These are phyloP conservation scores for Acer saccharum DNA, from an alignment of 345 rosid species.

Conservation along the genomic window DNA sequence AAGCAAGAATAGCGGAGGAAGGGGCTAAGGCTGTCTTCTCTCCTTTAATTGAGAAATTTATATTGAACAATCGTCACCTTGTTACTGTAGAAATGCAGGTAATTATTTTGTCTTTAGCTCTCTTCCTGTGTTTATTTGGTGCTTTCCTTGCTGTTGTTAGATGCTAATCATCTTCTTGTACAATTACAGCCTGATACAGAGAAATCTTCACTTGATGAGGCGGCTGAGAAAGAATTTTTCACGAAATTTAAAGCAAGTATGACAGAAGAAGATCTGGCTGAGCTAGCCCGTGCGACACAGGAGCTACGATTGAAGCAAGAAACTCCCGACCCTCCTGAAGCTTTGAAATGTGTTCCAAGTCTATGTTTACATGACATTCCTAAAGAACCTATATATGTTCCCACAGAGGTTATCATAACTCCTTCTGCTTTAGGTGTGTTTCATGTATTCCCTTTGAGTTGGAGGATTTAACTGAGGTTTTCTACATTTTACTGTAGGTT, in stretches of 20 bases:
- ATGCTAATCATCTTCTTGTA: slow-evolving; percentile 25
- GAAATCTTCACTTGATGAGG: slow-evolving; percentile 83
- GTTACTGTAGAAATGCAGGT: slow-evolving; percentile 98
- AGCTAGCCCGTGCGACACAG: slow-evolving; percentile 83
- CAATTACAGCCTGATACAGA: slow-evolving; percentile 85
- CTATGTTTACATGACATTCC: slow-evolving; percentile 80
- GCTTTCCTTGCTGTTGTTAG: slow-evolving; percentile 7
- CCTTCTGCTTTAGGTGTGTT: slow-evolving; percentile 15
- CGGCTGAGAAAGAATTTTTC: slow-evolving; percentile 70
- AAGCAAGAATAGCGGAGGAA: slow-evolving; percentile 80
- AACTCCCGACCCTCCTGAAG: slow-evolving; percentile 96
- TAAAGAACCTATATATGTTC: slow-evolving; percentile 75
- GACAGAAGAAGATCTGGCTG: slow-evolving; percentile 95
- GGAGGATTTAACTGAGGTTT: slow-evolving; percentile 8
- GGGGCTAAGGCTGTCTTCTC: slow-evolving; percentile 96
- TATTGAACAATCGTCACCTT: slow-evolving; percentile 79
- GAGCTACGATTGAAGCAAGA: slow-evolving; percentile 88
- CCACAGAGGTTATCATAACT: slow-evolving; percentile 61
- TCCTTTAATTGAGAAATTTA: slow-evolving; percentile 82
- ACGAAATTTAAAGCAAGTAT: slow-evolving; percentile 71
- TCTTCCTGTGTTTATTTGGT: slow-evolving; percentile 13
- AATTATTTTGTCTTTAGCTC: slow-evolving; percentile 15
- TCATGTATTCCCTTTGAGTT: neutral
- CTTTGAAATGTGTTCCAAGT: slow-evolving; percentile 81
- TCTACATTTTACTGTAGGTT: slow-evolving; percentile 44